These are phyloP conservation scores for Brasilioporus rufonigricans DNA, from an alignment of 768 basidiomycete genomes.

Conservation along the genomic window DNA sequence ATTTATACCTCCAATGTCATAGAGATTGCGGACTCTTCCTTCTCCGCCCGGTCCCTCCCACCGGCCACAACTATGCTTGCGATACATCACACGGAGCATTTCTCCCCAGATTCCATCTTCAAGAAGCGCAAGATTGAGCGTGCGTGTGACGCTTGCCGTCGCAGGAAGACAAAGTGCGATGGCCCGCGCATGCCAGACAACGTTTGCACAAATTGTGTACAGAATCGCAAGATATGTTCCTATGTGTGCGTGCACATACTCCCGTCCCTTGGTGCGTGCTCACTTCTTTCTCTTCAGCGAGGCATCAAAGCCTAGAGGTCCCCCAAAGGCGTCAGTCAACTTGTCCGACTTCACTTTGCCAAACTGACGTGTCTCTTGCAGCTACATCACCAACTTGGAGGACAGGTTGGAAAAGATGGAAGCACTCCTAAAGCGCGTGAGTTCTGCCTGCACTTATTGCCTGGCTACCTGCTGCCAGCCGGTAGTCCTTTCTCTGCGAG, in stretches of 20 bases:
- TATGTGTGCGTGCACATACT: conserved; percentile 47
- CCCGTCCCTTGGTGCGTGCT: neutral
- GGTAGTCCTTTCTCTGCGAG: neutral
- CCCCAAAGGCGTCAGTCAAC: conserved; percentile 60
- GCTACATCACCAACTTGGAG: conserved; percentile 59
- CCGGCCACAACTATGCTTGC: conserved; percentile 10
- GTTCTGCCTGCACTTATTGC: conserved; percentile 8
- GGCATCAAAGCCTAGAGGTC: conserved; percentile 61
- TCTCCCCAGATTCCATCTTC: conserved; percentile 19
- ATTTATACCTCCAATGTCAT: conserved; percentile 25
- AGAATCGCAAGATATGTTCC: conserved; percentile 51
- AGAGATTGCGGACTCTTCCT: conserved; percentile 24
- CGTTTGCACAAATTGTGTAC: conserved; percentile 57
- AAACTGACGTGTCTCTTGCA: conserved; percentile 20
- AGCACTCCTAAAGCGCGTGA: conserved; percentile 49
- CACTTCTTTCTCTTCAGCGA: conserved; percentile 39
- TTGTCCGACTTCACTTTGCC: neutral
- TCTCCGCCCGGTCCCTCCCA: neutral
- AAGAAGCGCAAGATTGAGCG: conserved; percentile 50
- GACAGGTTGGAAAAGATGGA: conserved; percentile 58
- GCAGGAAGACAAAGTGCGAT: conserved; percentile 60
- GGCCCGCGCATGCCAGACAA: conserved; percentile 50
- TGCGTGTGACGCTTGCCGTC: conserved; percentile 59
- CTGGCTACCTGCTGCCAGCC: neutral
- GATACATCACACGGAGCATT: neutral